phyloP scores from a whole-genome alignment of 345 rosid genomes.

The Rhodamnia rubescens region DNA sequence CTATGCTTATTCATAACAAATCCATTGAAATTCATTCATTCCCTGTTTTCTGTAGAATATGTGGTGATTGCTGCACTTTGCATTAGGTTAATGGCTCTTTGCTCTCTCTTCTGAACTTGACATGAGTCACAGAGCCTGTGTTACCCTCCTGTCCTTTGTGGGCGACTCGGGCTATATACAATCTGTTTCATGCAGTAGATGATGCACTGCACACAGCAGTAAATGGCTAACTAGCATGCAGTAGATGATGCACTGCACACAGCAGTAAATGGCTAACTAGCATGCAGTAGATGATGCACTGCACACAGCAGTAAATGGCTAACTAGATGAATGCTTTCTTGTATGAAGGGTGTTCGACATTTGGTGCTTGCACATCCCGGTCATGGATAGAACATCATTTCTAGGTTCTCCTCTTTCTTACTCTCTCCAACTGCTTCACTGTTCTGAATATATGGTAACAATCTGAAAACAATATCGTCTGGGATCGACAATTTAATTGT shows the following conservation, averaged over 20 bases:
- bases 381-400: slow-evolving; percentile 57
- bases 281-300: too few relatives aligned
- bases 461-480: not conserved
- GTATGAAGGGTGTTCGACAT: slow-evolving; percentile 52
- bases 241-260: too few relatives aligned
- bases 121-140: not conserved
- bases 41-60: not conserved
- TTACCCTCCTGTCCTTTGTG: not conserved
- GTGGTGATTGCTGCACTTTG: not conserved
- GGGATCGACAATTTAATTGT: not conserved
- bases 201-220: not conserved
- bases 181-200: not conserved
- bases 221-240: too few relatives aligned
- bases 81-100: not conserved
- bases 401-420: slow-evolving; percentile 17
- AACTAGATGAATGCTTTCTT: not conserved
- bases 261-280: too few relatives aligned
- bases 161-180: not conserved
- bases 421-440: not conserved
- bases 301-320: not conserved
- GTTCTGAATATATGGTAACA: not conserved
- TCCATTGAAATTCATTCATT: not conserved
- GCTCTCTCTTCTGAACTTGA: not conserved
- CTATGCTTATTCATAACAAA: not conserved
- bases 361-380: slow-evolving; percentile 79